Evolutionary conservation across 805 yeast species (phyloP).

Genomic region (Candida railenensis): DNA sequence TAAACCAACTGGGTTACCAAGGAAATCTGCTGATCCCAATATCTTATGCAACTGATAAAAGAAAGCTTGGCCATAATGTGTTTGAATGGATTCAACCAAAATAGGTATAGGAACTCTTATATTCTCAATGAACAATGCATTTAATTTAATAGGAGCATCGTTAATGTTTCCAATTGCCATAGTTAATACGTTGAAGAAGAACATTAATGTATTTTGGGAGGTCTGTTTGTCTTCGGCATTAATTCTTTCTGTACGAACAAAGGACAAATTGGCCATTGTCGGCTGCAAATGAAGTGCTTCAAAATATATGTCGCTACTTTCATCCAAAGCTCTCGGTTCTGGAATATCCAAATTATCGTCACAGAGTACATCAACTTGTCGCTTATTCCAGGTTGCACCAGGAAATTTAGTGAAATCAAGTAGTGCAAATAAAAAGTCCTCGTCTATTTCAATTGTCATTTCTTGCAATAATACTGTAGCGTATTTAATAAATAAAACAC

Average conservation of each 20-base stretch:
- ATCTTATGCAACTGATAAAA: slow-evolving; percentile 89
- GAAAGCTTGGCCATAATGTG: slow-evolving; percentile 91
- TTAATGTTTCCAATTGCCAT: slow-evolving; percentile 97
- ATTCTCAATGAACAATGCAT: slow-evolving; percentile 85
- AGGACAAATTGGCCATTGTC: slow-evolving; percentile 80
- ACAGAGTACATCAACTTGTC: slow-evolving; percentile 50
- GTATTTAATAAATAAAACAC: slow-evolving; percentile 85
- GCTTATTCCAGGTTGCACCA: slow-evolving; percentile 71
- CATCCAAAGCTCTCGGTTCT: slow-evolving; percentile 55
- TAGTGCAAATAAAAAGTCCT: slow-evolving; percentile 81
- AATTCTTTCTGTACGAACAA: slow-evolving; percentile 82
- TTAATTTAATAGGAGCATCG: slow-evolving; percentile 91
- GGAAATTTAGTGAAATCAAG: slow-evolving; percentile 79
- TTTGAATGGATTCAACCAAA: slow-evolving; percentile 63
- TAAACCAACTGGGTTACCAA: slow-evolving; percentile 97
- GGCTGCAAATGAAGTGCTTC: slow-evolving; percentile 94
- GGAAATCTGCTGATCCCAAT: slow-evolving; percentile 91
- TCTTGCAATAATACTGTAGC: slow-evolving; percentile 90
- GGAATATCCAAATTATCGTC: slow-evolving; percentile 68
- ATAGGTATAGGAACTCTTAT: slow-evolving; percentile 82
- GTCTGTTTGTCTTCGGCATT: slow-evolving; percentile 61
- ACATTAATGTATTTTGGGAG: slow-evolving; percentile 66
- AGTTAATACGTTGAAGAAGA: slow-evolving; percentile 79
- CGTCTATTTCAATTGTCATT: slow-evolving; percentile 89
- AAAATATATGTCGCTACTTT: slow-evolving; percentile 78